phyloP scores from a whole-genome alignment of 2,329 filamentous ascomycete genomes.

The Hypocreales sp. region DNA sequence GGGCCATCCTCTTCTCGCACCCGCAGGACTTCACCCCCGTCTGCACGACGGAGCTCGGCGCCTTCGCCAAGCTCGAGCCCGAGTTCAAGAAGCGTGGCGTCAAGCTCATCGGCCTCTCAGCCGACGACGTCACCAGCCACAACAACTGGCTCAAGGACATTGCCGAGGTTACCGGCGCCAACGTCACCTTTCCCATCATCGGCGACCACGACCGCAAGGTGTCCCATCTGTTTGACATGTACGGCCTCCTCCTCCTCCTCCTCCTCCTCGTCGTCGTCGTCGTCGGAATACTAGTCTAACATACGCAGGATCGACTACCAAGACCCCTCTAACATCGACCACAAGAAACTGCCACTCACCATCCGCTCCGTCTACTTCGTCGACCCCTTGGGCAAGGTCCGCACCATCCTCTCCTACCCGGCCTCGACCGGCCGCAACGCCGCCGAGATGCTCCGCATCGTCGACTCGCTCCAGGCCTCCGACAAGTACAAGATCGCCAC shows the following conservation, averaged over 20 bases:
- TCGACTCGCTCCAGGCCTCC: slow-evolving; percentile 67
- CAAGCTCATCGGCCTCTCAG: slow-evolving; percentile 81
- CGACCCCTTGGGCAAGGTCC: slow-evolving; percentile 85
- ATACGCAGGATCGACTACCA: slow-evolving; percentile 55
- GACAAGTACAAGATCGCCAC: slow-evolving; percentile 83
- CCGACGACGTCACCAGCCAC: slow-evolving; percentile 75
- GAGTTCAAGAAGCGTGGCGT: slow-evolving; percentile 79
- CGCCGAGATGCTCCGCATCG: slow-evolving; percentile 60
- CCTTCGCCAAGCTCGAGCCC: slow-evolving; percentile 75
- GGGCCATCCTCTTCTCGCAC: slow-evolving; percentile 75
- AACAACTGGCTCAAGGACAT: slow-evolving; percentile 85
- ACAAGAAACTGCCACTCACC: slow-evolving; percentile 77
- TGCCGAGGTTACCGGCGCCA: slow-evolving; percentile 57
- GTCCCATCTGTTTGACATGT: slow-evolving; percentile 67
- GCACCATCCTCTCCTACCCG: slow-evolving; percentile 83
- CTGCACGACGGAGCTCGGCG: slow-evolving; percentile 89
- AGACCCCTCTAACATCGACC: slow-evolving; percentile 66
- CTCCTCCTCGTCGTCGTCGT: too few species aligned
- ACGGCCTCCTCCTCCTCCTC: slow-evolving; percentile 15
- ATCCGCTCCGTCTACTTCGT: slow-evolving; percentile 93
- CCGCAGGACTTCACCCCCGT: slow-evolving; percentile 88
- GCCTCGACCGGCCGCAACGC: slow-evolving; percentile 79
- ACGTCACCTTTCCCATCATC: slow-evolving; percentile 64
- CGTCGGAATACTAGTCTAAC: too few species aligned
- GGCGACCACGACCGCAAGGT: slow-evolving; percentile 66